Evolutionary conservation across 2,329 filamentous ascomycete species (phyloP), one percentile per base, ranked within the genome.

Genomic region (Chalaropsis ovoidea): DNA sequence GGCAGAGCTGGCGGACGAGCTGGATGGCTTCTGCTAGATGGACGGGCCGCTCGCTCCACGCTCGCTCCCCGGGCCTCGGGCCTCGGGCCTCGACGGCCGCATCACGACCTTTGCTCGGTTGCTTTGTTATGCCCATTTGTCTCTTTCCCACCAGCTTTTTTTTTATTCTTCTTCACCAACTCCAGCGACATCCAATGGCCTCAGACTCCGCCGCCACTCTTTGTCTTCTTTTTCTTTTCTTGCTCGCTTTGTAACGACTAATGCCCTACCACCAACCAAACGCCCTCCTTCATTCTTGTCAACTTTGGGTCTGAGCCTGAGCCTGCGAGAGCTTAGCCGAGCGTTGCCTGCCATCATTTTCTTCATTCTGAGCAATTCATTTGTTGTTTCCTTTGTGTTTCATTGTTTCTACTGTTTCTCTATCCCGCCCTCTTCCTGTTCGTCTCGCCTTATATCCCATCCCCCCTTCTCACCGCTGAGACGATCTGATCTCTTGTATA

Each of bases 1-100:
- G 49, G 81, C 82, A 60, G 93, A 96, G 70, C 75, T 83, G 67
- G 31, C 22, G 39, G 65, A 58, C 27, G 68, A 60, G 67, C 58
- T 67, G 19, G 67, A 58, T 52, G 56, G 27, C 17, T 19, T 47
- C 35, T 45, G 27, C 22, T 62, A 62, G 35, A 27, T 35, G 22
- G 7, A 35, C 42, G 52, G 15, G 15, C 3, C 17, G 15, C 3
- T 10, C 52, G 19, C 24, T 39, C 8, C 17, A 13, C 24, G 24
- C 24, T 35, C 13, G 61, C 41, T 43, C 27, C 10, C 10, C 11
- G 10, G 61, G 8, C 8, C 35, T 39, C 8, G 35, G n/a, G 13
- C 24, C 10, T 11, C 11, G 10, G 61, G 1, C 35, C 8, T 39
- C 35, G 35, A 39, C 35, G 5, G 35, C 4, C 35, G 35, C 35